Percentiles rank a stretch among this genome's conserved stretches.
These are phyloP conservation scores for Hypsizygus ulmarius DNA, from an alignment of 1,284 basidiomycete species.

Conservation along the genomic window DNA sequence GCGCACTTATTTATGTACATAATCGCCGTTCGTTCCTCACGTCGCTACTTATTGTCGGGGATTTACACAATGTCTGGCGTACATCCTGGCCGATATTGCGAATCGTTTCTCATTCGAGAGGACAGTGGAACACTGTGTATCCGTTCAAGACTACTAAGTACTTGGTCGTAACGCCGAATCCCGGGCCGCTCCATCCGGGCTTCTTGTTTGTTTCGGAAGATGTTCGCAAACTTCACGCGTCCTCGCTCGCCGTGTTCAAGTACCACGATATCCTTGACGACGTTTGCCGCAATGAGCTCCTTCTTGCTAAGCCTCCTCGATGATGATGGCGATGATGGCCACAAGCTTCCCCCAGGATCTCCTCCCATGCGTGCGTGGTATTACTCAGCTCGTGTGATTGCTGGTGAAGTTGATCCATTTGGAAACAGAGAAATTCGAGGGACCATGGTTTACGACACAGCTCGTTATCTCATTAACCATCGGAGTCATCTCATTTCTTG, in stretches of 20 bases:
- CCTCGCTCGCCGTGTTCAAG: not conserved
- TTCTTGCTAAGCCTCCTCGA: constrained; percentile 14
- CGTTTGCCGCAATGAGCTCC: constrained; percentile 16
- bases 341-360: constrained; percentile 49
- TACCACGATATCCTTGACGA: not conserved
- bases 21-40: too few relatives aligned
- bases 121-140: too few relatives aligned
- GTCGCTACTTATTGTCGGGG: too few relatives aligned
- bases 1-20: too few relatives aligned
- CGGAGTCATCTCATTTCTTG: constrained; percentile 77
- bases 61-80: too few relatives aligned
- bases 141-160: too few relatives aligned
- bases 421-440: constrained; percentile 65
- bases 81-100: too few relatives aligned
- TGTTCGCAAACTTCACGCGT: too few relatives aligned
- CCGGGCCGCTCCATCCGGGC: too few relatives aligned
- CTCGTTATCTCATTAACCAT: constrained; percentile 76
- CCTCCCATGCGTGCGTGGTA: constrained; percentile 51
- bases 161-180: too few relatives aligned
- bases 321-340: constrained; percentile 15
- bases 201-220: too few relatives aligned
- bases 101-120: too few relatives aligned
- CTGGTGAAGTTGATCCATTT: constrained; percentile 1
- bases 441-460: constrained; percentile 94
- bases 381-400: not conserved